These are phyloP conservation scores for Grammothele lineata DNA, from an alignment of 768 basidiomycete genomes.

Conservation along the genomic window DNA sequence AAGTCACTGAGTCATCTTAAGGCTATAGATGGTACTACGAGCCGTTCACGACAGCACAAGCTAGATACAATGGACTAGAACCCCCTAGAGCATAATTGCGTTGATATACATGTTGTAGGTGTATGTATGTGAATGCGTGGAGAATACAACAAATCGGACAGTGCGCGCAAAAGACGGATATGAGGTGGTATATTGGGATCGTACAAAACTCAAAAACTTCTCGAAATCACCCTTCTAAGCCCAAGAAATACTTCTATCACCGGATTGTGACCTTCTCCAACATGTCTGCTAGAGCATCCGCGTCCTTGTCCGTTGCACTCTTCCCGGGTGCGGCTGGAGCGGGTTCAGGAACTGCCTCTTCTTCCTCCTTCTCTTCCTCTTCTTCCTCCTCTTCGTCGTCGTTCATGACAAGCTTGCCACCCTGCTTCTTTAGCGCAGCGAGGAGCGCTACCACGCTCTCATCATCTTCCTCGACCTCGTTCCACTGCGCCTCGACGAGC, in stretches of 20 bases:
- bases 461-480: slow-evolving; percentile 79
- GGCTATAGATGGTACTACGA: neutral
- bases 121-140: no score
- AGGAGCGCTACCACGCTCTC: slow-evolving; percentile 53
- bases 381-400: slow-evolving; percentile 86
- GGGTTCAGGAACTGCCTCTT: slow-evolving; percentile 46
- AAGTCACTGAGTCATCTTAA: slow-evolving; percentile 7
- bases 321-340: slow-evolving; percentile 26
- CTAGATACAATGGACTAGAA: neutral
- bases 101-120: slow-evolving; percentile 14
- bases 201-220: no score
- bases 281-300: slow-evolving; percentile 61
- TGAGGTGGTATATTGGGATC: no score
- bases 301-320: slow-evolving; percentile 29
- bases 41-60: neutral
- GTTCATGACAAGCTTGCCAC: slow-evolving; percentile 59
- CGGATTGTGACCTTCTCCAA: slow-evolving; percentile 54
- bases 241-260: slow-evolving; percentile 7
- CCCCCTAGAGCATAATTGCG: neutral
- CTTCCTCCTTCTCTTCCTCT: slow-evolving; percentile 53
- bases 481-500: slow-evolving; percentile 84
- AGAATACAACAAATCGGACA: no score
- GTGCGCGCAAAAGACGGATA: neutral
- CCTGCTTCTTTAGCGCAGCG: slow-evolving; percentile 54
- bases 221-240: neutral